Conservation (phyloP, 2,329 filamentous ascomycete species). For the Chaetomiaceae sp. region DNA sequence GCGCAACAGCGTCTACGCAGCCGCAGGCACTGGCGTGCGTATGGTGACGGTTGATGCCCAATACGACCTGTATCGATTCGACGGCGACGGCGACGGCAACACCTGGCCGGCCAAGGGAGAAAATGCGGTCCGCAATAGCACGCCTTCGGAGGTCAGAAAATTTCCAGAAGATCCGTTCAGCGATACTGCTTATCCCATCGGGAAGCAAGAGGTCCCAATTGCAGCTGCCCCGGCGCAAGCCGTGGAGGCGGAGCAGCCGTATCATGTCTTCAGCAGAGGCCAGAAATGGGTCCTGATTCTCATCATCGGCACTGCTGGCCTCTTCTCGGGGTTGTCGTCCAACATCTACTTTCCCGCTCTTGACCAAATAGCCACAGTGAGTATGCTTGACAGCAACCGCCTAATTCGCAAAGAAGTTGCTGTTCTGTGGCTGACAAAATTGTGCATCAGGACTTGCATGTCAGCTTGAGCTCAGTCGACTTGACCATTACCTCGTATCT, state of each 20-base stretch:
- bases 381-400: too few species aligned
- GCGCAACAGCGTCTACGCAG: not conserved
- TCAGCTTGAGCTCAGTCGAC: not conserved
- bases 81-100: not conserved
- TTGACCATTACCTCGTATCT: slow-evolving; percentile 3
- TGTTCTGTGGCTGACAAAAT: not conserved
- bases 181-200: not conserved
- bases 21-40: not conserved
- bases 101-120: not conserved
- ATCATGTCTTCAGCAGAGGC: not conserved
- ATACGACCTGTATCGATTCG: not conserved
- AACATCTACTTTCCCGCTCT: slow-evolving; percentile 3
- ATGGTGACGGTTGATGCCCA: not conserved
- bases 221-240: too few species aligned
- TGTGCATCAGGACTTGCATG: not conserved
- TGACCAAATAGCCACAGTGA: not conserved
- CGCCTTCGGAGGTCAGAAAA: too few species aligned
- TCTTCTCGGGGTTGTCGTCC: slow-evolving; percentile 2
- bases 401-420: too few species aligned
- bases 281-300: not conserved
- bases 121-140: too few species aligned
- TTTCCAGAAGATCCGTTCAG: not conserved
- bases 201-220: too few species aligned
- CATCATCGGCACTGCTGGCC: slow-evolving; percentile 1
- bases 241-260: not conserved